Base-by-base conservation (phyloP, 2,329 filamentous ascomycete species). In the Fusarium lateritium region DNA sequence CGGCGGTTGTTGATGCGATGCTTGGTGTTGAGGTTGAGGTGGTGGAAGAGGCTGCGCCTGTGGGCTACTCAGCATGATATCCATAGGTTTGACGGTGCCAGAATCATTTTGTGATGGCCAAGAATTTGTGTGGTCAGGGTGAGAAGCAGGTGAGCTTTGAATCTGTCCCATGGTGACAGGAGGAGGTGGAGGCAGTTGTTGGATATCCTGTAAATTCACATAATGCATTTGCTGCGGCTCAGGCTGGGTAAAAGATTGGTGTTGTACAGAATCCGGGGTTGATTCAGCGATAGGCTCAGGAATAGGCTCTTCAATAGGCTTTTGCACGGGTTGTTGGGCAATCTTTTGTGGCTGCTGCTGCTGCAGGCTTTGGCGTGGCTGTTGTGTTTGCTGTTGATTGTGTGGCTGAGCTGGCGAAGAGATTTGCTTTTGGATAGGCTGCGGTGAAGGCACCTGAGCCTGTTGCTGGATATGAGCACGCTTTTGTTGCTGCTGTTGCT, bases 181-280 rank as follows among this genome's bases (percentile, higher is more conserved):
- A 34, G 71, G 75, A 10, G 72, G 73, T 22, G 71, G 70, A 7
- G 78, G 78, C 13, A 76, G 66, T 40, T 75, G 75, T 45, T 81
- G 78, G 19, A 81, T 79, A 45, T 81, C 78, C 56, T 80, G 78
- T 40, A 80, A 68, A 42, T 80, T 82, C 36, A 81, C 80, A 68
- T 78, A 81, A 44, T 79, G 74, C 51, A 76, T 49, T 42, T 73
- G 75, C 36, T 71, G 71, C 21, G 69, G 73, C 26, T 67, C 65
- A n/a, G 63, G 60, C 54, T 72, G 67, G n/a, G 62, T 67, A 26
- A 68, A 55, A 26, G 65, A 65, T 24, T 70, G 69, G n/a, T 68
- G 69, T 15, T 59, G 67, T 11, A 52, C 26, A 36, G 63, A 45
- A 33, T 73, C 65, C n/a, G 56, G 39, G n/a, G 39, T 17, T n/a